Conservation (phyloP, 768 basidiomycete genomes). For the Lactarius psammicola region DNA sequence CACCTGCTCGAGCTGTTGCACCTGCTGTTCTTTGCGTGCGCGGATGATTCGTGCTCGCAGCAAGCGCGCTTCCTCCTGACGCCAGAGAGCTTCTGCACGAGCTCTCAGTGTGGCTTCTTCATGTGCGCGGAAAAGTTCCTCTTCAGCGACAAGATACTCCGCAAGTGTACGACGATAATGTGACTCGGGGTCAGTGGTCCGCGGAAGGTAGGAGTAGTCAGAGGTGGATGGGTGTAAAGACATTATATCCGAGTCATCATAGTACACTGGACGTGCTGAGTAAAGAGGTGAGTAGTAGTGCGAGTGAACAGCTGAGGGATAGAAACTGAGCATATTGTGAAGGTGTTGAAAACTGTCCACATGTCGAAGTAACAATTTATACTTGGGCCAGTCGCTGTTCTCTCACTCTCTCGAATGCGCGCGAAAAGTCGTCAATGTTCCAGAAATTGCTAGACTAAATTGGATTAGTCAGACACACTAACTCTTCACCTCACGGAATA, state of each 20-base stretch:
- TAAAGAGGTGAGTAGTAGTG: constrained; percentile 8
- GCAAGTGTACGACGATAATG: constrained; percentile 25
- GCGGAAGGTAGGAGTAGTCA: background rate
- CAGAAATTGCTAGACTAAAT: background rate
- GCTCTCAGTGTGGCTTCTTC: constrained; percentile 9
- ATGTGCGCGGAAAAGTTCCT: constrained; percentile 15
- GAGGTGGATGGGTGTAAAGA: background rate
- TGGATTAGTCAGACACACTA: background rate
- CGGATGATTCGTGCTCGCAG: background rate
- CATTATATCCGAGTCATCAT: background rate
- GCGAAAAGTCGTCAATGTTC: background rate
- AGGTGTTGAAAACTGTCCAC: background rate
- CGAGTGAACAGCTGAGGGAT: constrained; percentile 1
- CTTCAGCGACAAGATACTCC: constrained; percentile 15
- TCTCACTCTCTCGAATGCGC: background rate
- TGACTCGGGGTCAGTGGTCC: background rate
- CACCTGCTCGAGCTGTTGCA: background rate
- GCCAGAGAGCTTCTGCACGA: constrained; percentile 1
- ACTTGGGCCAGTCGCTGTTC: background rate
- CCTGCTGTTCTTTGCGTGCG: constrained; percentile 1
- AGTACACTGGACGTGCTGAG: constrained; percentile 1
- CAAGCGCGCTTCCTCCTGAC: constrained; percentile 5
- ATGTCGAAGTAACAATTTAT: constrained; percentile 7
- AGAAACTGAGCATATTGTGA: constrained; percentile 9
- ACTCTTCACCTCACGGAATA: background rate